Conservation (phyloP, 2,329 filamentous ascomycete species). For the Kalaharituber pfeilii region DNA sequence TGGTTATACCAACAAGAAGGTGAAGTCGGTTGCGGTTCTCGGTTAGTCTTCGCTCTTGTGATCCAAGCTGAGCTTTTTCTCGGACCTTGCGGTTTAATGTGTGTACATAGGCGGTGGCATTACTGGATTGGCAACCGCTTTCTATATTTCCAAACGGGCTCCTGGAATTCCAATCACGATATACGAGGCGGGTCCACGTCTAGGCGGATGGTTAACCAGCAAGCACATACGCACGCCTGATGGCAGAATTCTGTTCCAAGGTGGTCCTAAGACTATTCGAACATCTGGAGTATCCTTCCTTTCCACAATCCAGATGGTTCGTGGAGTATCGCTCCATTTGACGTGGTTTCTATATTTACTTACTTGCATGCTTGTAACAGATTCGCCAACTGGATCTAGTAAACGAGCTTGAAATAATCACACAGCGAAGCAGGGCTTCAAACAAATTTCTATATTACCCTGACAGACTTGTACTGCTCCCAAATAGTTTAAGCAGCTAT, state of each 20-base stretch:
- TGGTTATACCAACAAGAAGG: not conserved
- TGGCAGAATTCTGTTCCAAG: slow-evolving; percentile 54
- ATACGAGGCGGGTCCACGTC: slow-evolving; percentile 51
- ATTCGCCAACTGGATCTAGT: slow-evolving; percentile 40
- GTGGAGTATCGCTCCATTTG: slow-evolving; percentile 18
- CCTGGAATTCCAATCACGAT: slow-evolving; percentile 56
- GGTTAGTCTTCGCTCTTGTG: not conserved
- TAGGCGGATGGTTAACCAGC: slow-evolving; percentile 75
- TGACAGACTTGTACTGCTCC: slow-evolving; percentile 54
- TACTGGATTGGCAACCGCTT: slow-evolving; percentile 62
- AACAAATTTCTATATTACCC: slow-evolving; percentile 71
- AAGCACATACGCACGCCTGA: slow-evolving; percentile 39
- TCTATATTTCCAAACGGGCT: slow-evolving; percentile 55
- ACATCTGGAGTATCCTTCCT: slow-evolving; percentile 41
- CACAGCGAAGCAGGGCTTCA: slow-evolving; percentile 35
- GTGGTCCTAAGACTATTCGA: slow-evolving; percentile 62
- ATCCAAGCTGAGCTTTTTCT: not conserved
- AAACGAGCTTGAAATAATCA: slow-evolving; percentile 39
- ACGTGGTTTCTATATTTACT: slow-evolving; percentile 14
- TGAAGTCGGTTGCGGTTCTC: slow-evolving; percentile 2
- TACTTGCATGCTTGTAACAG: no score
- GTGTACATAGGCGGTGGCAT: slow-evolving; percentile 54
- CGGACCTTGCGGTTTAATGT: not conserved
- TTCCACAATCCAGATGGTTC: slow-evolving; percentile 53
- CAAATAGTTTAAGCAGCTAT: slow-evolving; percentile 28